Percentiles rank a stretch among this genome's conserved stretches.
Evolutionary conservation across 1,284 basidiomycete species (phyloP).

Genomic region (Chondrostereum purpureum): DNA sequence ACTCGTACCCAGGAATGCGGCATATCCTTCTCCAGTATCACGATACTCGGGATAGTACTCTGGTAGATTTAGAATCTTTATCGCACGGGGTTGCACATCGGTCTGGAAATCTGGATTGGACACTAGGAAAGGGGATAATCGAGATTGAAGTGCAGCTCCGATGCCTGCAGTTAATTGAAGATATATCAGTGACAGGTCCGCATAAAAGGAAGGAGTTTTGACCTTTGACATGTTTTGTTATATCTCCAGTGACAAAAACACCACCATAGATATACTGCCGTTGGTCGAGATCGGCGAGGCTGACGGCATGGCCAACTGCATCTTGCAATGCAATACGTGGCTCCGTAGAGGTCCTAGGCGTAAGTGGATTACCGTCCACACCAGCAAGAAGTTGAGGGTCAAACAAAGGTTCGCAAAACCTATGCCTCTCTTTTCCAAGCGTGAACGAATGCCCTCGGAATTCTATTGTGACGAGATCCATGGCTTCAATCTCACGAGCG

Average conservation of each 20-base stretch:
- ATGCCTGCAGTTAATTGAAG: constrained; percentile 39
- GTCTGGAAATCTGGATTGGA: constrained; percentile 57
- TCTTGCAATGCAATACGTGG: constrained; percentile 50
- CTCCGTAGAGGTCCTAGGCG: constrained; percentile 14
- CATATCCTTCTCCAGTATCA: constrained; percentile 75
- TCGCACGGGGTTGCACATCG: constrained; percentile 65
- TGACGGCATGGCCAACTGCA: constrained; percentile 54
- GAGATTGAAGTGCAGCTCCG: constrained; percentile 66
- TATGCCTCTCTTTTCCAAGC: constrained; percentile 82
- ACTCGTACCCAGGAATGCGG: constrained; percentile 82
- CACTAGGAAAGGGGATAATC: constrained; percentile 66
- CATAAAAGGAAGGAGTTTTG: constrained; percentile 17
- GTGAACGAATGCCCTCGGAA: constrained; percentile 69
- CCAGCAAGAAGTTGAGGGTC: constrained; percentile 51
- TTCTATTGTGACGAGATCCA: constrained; percentile 73
- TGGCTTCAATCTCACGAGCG: constrained; percentile 72
- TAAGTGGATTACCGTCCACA: constrained; percentile 3
- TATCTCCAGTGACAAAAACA: constrained; percentile 78
- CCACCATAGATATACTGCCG: constrained; percentile 75
- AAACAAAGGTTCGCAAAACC: constrained; percentile 87
- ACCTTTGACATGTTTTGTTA: constrained; percentile 77
- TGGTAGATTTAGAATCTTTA: constrained; percentile 70
- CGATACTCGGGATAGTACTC: constrained; percentile 92
- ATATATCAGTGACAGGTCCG: constrained; percentile 1
- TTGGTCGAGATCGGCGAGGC: constrained; percentile 54